Percentiles rank a stretch among this genome's conserved stretches.
Evolutionary conservation across 306 rosid species (phyloP).

Genomic region (Sesbania bispinosa): DNA sequence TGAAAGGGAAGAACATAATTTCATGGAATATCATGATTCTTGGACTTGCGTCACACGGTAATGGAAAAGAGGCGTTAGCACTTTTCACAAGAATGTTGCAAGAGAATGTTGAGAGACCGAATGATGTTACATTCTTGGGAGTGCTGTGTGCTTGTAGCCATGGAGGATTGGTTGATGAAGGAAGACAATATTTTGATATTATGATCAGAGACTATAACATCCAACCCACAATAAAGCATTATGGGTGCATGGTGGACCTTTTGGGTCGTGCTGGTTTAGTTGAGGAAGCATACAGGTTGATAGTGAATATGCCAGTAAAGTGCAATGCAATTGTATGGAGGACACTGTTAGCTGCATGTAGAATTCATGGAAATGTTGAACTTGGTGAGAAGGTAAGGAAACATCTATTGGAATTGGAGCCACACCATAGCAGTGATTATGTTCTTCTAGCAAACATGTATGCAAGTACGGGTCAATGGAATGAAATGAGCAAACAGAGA

Average conservation of each 20-base stretch:
- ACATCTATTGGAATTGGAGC: constrained; percentile 52
- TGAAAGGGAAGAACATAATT: constrained; percentile 49
- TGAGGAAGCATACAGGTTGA: constrained; percentile 57
- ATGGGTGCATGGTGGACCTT: constrained; percentile 80
- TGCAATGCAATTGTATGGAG: constrained; percentile 80
- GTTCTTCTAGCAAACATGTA: constrained; percentile 75
- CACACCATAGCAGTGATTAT: constrained; percentile 69
- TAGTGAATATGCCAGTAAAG: constrained; percentile 53
- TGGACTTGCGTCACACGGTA: constrained; percentile 68
- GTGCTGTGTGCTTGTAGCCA: constrained; percentile 72
- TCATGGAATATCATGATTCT: constrained; percentile 85
- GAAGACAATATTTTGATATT: constrained; percentile 44
- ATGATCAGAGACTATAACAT: constrained; percentile 48
- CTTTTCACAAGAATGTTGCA: constrained; percentile 49
- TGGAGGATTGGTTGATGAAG: constrained; percentile 64
- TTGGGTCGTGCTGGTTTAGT: constrained; percentile 72
- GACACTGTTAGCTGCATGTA: constrained; percentile 64
- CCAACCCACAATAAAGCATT: constrained; percentile 69
- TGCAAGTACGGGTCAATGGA: constrained; percentile 68
- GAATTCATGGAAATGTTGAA: constrained; percentile 49
- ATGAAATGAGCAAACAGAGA: constrained; percentile 46
- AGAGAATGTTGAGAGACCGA: constrained; percentile 45
- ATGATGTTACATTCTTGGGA: constrained; percentile 69
- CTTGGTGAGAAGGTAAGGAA: constrained; percentile 65
- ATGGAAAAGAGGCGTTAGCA: constrained; percentile 44